Percentiles rank a stretch among this genome's conserved stretches.
Evolutionary conservation across 1,284 basidiomycete genomes (phyloP).

Genomic region (Tylopilus sp.): DNA sequence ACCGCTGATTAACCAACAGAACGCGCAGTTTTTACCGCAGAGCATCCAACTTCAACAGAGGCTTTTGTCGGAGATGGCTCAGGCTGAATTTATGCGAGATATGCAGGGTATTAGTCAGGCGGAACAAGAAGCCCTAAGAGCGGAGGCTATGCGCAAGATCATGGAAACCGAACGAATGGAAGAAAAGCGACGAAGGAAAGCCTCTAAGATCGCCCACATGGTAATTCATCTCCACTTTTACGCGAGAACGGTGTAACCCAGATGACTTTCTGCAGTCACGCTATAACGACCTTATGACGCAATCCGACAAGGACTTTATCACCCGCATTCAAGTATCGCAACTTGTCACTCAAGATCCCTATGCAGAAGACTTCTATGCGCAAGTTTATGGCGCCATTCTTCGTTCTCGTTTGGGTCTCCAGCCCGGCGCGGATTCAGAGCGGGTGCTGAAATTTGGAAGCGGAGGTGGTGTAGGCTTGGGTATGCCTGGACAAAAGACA

Average conservation of each 20-base stretch:
- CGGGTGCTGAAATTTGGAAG: conserved; percentile 82
- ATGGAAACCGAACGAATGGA: conserved; percentile 85
- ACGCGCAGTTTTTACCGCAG: conserved; percentile 51
- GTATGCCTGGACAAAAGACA: conserved; percentile 52
- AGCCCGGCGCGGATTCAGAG: conserved; percentile 55
- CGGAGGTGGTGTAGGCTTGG: conserved; percentile 77
- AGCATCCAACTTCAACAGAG: conserved; percentile 71
- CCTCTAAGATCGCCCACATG: conserved; percentile 85
- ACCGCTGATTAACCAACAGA: conserved; percentile 46
- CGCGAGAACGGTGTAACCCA: not conserved
- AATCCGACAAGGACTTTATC: conserved; percentile 99
- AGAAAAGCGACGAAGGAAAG: conserved; percentile 74
- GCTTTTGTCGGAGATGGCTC: conserved; percentile 67
- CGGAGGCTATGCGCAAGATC: conserved; percentile 83
- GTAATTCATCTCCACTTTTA: conserved; percentile 37
- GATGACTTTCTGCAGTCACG: conserved; percentile 59
- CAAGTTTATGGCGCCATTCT: conserved; percentile 90
- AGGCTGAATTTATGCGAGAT: conserved; percentile 63
- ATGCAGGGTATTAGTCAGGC: conserved; percentile 56
- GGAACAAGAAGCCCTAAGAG: conserved; percentile 67
- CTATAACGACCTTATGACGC: conserved; percentile 98
- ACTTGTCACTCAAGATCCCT: conserved; percentile 94
- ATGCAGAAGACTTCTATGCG: conserved; percentile 97
- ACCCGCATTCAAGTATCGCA: conserved; percentile 99
- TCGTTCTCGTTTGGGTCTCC: conserved; percentile 74